A percentile compares a stretch with the other conserved stretches of the same genome.
phyloP scores from a whole-genome alignment of 306 rosid species.

The Lablab purpureus region DNA sequence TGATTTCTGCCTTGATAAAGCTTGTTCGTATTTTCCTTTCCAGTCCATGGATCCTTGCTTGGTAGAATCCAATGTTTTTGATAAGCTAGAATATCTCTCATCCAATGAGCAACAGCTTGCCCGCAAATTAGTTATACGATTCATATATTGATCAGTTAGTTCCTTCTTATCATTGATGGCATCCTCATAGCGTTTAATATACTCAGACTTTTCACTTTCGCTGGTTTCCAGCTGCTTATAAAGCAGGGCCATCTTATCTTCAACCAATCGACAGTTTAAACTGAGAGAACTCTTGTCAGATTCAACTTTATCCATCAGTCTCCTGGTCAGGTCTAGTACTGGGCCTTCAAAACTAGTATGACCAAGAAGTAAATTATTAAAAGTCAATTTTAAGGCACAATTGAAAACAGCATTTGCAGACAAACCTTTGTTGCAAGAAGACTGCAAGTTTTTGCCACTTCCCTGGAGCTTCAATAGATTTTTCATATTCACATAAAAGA shows the following conservation, averaged over 20 bases:
- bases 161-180: conserved; percentile 72
- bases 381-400: not conserved
- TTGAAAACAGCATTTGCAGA: conserved; percentile 1
- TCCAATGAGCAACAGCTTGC: conserved; percentile 60
- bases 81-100: conserved; percentile 64
- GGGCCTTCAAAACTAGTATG: conserved; percentile 80
- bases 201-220: conserved; percentile 73
- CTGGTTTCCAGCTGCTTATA: conserved; percentile 73
- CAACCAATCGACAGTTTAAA: conserved; percentile 67
- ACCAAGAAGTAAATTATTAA: conserved; percentile 29
- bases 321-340: conserved; percentile 64
- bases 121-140: conserved; percentile 73
- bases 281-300: conserved; percentile 69
- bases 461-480: conserved; percentile 72
- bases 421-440: conserved; percentile 77
- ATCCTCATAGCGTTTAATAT: conserved; percentile 76
- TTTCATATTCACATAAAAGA: conserved; percentile 76
- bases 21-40: conserved; percentile 71
- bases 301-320: conserved; percentile 66
- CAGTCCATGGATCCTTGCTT: conserved; percentile 74
- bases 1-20: conserved; percentile 65
- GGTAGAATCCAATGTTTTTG: conserved; percentile 65
- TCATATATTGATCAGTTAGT: conserved; percentile 74
- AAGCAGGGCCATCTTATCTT: conserved; percentile 68
- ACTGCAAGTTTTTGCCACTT: conserved; percentile 78